Base-by-base conservation (phyloP, 495 filamentous ascomycete species). In the Penicillium malachiteum region DNA sequence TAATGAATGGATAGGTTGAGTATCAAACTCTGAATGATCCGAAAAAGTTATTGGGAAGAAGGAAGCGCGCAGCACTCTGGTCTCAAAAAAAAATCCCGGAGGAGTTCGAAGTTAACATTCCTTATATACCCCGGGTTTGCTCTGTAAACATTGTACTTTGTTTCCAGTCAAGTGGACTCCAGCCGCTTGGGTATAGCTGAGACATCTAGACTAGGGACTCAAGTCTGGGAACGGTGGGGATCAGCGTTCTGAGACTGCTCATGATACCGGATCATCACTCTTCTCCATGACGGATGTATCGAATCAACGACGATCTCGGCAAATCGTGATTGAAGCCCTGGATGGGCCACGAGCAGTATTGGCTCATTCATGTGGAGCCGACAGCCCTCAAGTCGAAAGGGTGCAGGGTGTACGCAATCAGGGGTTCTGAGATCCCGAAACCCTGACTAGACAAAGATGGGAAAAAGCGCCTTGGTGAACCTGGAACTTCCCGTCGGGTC, bases 1-100 rank as follows among this genome's bases (percentile, higher is more conserved):
- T 34, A 46, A 45, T 11, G 57, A 63, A 65, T 57, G 57, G 44
- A 64, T 41, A 48, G 43, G 49, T 50, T 21, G 45, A 59, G 50
- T 65, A 49, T 52, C 40, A 52, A 52, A 54, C 55, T 43, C 57
- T 47, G 48, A 61, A 55, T 50, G 54, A 56, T 56, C 48, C 56
- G 50, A 51, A 55, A 51, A 58, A 50, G 46, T 16, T 50, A 40
- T 18, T 59, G 48, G 56, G 59, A 58, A 44, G 58, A 67, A 67
- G 33, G 57, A 66, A 58, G 61, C 59, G 61, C 64, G 44, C 64
- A 67, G 64, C 64, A 67, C 64, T 62, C 57, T 58, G 51, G 46
- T 59, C 46, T 17, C 54, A 62, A 54, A 30, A 55, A 32, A 54
- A 44, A 21, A 9, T 31, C 13, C 16, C 39, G 41, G 50, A 34